These are phyloP conservation scores for Salix exigua DNA, from an alignment of 345 rosid species.

Conservation along the genomic window DNA sequence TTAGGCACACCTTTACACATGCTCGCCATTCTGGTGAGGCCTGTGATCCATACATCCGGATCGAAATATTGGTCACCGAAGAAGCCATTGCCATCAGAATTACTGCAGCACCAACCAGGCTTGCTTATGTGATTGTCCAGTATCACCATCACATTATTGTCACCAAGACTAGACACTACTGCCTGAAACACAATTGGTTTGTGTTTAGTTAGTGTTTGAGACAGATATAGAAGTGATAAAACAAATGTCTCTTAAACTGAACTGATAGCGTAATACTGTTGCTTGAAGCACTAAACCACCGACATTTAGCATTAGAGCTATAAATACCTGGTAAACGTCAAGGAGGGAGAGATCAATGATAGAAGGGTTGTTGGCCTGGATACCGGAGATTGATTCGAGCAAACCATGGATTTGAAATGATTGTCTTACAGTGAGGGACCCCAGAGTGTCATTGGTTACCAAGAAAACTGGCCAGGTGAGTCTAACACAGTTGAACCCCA, in stretches of 20 bases:
- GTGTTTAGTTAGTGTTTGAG: too few relatives aligned
- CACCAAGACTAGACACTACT: constrained; percentile 73
- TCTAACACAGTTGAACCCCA: constrained; percentile 46
- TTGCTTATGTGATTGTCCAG: constrained; percentile 87
- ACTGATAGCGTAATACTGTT: background rate
- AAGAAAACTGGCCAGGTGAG: constrained; percentile 42
- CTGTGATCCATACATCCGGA: constrained; percentile 68
- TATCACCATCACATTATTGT: constrained; percentile 73
- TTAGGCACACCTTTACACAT: constrained; percentile 54
- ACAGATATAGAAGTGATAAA: too few relatives aligned
- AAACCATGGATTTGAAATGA: constrained; percentile 69
- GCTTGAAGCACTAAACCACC: background rate
- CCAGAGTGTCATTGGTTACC: constrained; percentile 27
- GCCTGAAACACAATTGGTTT: constrained; percentile 33
- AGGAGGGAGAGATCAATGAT: constrained; percentile 71
- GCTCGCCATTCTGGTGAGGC: constrained; percentile 64
- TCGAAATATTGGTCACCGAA: constrained; percentile 77
- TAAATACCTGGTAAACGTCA: constrained; percentile 68
- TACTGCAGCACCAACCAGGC: constrained; percentile 94
- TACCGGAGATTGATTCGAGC: constrained; percentile 54
- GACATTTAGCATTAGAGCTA: background rate
- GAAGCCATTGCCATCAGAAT: constrained; percentile 78
- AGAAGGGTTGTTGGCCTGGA: constrained; percentile 75
- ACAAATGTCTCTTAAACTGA: background rate
- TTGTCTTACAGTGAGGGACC: constrained; percentile 20